phyloP scores from a whole-genome alignment of 495 filamentous ascomycete species.

The Hyaloscypha finlandica region DNA sequence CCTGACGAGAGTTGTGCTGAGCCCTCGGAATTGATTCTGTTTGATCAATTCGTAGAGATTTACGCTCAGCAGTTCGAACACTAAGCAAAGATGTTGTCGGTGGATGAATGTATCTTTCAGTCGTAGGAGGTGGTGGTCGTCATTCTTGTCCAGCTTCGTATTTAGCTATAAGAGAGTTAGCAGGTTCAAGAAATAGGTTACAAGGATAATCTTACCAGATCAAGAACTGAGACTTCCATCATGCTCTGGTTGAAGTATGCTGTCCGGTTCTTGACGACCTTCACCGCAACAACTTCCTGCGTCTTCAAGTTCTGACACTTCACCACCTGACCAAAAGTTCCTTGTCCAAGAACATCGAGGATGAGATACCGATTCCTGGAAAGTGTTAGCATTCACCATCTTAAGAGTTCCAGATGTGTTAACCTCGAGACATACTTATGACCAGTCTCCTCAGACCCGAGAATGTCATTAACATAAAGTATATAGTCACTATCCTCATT shows the following conservation, averaged over 20 bases:
- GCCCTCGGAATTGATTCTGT: constrained; percentile 97
- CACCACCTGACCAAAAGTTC: constrained; percentile 99
- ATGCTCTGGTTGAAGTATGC: constrained; percentile 99
- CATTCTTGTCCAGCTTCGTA: constrained; percentile 97
- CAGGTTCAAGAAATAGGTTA: not conserved
- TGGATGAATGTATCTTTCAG: constrained; percentile 99
- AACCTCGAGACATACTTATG: constrained; percentile 72
- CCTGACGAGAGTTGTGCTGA: constrained; percentile 96
- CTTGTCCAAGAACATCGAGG: constrained; percentile 95
- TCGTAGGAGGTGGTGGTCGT: constrained; percentile 95
- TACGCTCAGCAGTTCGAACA: constrained; percentile 96
- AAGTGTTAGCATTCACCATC: constrained; percentile 32
- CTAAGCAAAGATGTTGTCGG: constrained; percentile 93
- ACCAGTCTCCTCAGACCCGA: constrained; percentile 95
- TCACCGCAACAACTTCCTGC: constrained; percentile 97
- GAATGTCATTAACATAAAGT: constrained; percentile 97
- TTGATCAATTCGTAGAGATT: constrained; percentile 99
- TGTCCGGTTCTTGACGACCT: constrained; percentile 98
- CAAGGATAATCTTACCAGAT: constrained; percentile 65
- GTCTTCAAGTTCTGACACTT: constrained; percentile 99
- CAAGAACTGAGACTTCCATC: constrained; percentile 99
- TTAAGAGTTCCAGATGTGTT: constrained; percentile 19
- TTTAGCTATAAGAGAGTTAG: constrained; percentile 66
- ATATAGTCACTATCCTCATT: constrained; percentile 99
- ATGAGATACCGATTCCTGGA: constrained; percentile 94